Percentiles rank a stretch among this genome's conserved stretches.
phyloP scores from a whole-genome alignment of 2,329 filamentous ascomycete species.

The Lecanicillium sp. region DNA sequence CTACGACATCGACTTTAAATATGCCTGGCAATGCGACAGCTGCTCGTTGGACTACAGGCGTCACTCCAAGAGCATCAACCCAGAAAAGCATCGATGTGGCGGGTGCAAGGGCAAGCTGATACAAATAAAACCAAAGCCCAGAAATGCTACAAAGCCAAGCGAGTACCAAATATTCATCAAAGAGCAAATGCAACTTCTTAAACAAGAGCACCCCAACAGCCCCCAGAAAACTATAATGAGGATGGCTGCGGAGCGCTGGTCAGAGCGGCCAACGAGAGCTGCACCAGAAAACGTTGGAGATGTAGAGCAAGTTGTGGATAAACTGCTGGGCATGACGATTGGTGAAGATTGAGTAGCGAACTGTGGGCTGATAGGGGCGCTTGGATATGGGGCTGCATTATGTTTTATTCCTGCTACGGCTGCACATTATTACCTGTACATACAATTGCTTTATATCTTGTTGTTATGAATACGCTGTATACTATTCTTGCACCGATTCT shows the following conservation, averaged over 20 bases:
- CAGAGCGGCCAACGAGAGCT: conserved; percentile 12
- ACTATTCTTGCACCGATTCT: too few species aligned
- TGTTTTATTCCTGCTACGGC: too few species aligned
- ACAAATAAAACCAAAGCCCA: conserved; percentile 72
- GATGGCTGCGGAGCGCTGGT: conserved; percentile 55
- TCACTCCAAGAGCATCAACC: conserved; percentile 80
- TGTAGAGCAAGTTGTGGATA: conserved; percentile 14
- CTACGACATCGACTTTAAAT: conserved; percentile 90
- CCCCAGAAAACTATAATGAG: conserved; percentile 63
- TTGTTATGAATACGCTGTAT: too few species aligned
- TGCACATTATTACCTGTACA: too few species aligned
- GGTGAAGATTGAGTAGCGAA: conserved; percentile 4
- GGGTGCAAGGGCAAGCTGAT: conserved; percentile 60
- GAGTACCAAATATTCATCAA: conserved; percentile 51
- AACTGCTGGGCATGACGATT: conserved; percentile 19
- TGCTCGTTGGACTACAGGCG: conserved; percentile 71
- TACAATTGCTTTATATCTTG: too few species aligned
- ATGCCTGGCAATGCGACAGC: conserved; percentile 67
- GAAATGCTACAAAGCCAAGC: conserved; percentile 21
- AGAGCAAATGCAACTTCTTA: conserved; percentile 56
- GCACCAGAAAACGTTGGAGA: conserved; percentile 6
- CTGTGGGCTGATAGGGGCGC: too few species aligned
- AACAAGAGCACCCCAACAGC: conserved; percentile 44
- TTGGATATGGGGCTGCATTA: too few species aligned
- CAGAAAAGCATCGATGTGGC: conserved; percentile 63